Conservation (phyloP, 2,329 filamentous ascomycete genomes). For the Colletotrichum chlorophyti region DNA sequence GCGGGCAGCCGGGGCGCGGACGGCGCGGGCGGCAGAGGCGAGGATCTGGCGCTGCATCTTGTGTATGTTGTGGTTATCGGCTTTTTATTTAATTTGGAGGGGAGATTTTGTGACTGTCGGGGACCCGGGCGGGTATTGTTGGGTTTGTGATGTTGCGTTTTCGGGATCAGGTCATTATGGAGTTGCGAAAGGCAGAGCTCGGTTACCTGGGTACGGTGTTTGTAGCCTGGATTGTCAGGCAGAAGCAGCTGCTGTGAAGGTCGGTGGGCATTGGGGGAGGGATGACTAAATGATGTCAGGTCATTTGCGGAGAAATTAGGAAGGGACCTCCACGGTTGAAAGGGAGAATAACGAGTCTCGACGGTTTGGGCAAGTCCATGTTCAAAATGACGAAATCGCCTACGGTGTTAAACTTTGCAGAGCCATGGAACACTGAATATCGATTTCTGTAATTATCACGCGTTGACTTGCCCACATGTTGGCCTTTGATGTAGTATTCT, state of each 20-base stretch:
- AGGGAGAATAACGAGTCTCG: too few relatives aligned
- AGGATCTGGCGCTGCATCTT: constrained; percentile 71
- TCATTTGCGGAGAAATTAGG: constrained; percentile 21
- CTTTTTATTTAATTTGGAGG: too few relatives aligned
- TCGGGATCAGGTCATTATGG: constrained; percentile 34
- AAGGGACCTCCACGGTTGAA: neutral
- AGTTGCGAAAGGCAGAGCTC: constrained; percentile 22
- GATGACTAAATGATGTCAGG: constrained; percentile 29
- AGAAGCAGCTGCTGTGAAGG: too few relatives aligned
- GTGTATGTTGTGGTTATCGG: constrained; percentile 30
- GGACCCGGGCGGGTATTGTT: constrained; percentile 3
- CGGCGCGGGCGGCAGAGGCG: constrained; percentile 68
- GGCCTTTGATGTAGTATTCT: too few relatives aligned
- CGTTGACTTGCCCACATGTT: too few relatives aligned
- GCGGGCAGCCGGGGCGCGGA: constrained; percentile 59
- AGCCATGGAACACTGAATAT: too few relatives aligned
- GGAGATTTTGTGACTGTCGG: constrained; percentile 18
- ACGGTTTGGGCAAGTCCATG: neutral
- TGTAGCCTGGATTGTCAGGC: constrained; percentile 27
- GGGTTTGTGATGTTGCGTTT: constrained; percentile 19
- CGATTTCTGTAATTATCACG: too few relatives aligned
- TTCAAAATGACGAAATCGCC: too few relatives aligned
- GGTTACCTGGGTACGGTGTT: constrained; percentile 24
- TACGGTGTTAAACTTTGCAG: too few relatives aligned
- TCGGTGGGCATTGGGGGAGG: constrained; percentile 8